Base-by-base conservation (phyloP, 148 eudicot species). In the Chenopodium formosanum region DNA sequence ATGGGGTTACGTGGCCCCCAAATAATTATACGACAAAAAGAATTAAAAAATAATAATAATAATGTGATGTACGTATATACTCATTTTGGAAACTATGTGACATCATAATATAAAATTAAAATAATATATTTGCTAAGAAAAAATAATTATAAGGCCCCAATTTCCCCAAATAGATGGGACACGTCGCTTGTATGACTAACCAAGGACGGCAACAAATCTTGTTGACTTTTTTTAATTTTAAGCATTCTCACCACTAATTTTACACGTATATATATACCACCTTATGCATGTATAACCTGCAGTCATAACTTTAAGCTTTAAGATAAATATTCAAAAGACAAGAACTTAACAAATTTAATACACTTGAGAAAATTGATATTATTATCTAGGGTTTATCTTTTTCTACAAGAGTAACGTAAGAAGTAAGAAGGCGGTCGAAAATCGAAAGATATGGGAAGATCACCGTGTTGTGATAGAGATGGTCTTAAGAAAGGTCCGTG, bases 401-500 rank as follows among this genome's bases (percentile, higher is more conserved):
- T 52, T 52, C 17, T 52, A 10, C 56, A 12, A 14, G 56, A 52
- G 56, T 52, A 52, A 52, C 12, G 16, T 14, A 52, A 40, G 7
- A 4, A 40, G 44, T 40, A 50, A 50, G 4, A 50, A 50, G 53
- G 14, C 14, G 16, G 12, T 50, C 20, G 66, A 69, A 74, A 70
- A 32, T 40, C 44, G 44, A 40, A 40, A 40, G 44, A 40, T 40
- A 95, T 95, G 98, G 98, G 97, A 75, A 92, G 98, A 90, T 80
- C 94, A 81, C 98, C 97, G 74, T 92, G 98, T 68, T 95, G 98
- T 86, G 94, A 95, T 29, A 95, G 89, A 79, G 89, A 91, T 81
- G 98, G 98, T 23, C 84, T 92, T 53, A 95, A 95, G 85, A 95
- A 91, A 52, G 98, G 98, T 22, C 97, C 98, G 68, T 95, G 98